Evolutionary conservation across 768 basidiomycete species (phyloP).

Genomic region (Trametes cinnabarina): DNA sequence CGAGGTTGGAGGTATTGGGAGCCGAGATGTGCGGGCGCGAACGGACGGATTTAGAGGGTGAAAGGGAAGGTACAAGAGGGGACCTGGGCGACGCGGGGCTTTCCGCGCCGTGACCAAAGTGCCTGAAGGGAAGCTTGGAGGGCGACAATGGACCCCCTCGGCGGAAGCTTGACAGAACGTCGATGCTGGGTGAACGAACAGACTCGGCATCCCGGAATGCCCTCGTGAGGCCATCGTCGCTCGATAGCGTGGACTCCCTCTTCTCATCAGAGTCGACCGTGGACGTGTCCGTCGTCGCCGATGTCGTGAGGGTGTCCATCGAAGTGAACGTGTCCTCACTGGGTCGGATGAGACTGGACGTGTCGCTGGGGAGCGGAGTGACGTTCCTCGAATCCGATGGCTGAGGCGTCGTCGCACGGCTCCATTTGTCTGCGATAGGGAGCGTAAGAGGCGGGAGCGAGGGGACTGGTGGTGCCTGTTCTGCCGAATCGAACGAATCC

Average conservation of each 20-base stretch:
- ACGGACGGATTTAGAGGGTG: slow-evolving; percentile 10
- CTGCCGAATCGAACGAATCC: slow-evolving; percentile 13
- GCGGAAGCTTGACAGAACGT: slow-evolving; percentile 27
- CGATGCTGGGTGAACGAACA: slow-evolving; percentile 27
- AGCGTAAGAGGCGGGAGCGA: slow-evolving; percentile 13
- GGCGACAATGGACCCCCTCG: slow-evolving; percentile 13
- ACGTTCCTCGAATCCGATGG: slow-evolving; percentile 10
- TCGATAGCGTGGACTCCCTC: slow-evolving; percentile 9
- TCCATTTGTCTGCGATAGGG: slow-evolving; percentile 21
- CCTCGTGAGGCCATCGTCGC: slow-evolving; percentile 19
- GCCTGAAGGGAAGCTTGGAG: slow-evolving; percentile 2
- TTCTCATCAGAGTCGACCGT: slow-evolving; percentile 14
- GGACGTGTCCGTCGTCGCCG: slow-evolving; percentile 6
- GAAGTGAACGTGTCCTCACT: slow-evolving; percentile 15
- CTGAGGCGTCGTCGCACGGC: slow-evolving; percentile 12
- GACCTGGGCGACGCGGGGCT: slow-evolving; percentile 9
- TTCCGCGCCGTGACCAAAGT: background rate
- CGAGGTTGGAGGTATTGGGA: slow-evolving; percentile 25
- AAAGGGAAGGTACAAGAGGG: slow-evolving; percentile 1
- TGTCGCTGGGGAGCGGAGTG: slow-evolving; percentile 13
- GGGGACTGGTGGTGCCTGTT: slow-evolving; percentile 20
- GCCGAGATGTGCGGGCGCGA: slow-evolving; percentile 27
- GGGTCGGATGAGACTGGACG: slow-evolving; percentile 1
- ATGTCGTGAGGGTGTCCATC: slow-evolving; percentile 7
- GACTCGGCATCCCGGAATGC: slow-evolving; percentile 29